Evolutionary conservation across 768 basidiomycete species (phyloP).

Genomic region (Collybia sp.): DNA sequence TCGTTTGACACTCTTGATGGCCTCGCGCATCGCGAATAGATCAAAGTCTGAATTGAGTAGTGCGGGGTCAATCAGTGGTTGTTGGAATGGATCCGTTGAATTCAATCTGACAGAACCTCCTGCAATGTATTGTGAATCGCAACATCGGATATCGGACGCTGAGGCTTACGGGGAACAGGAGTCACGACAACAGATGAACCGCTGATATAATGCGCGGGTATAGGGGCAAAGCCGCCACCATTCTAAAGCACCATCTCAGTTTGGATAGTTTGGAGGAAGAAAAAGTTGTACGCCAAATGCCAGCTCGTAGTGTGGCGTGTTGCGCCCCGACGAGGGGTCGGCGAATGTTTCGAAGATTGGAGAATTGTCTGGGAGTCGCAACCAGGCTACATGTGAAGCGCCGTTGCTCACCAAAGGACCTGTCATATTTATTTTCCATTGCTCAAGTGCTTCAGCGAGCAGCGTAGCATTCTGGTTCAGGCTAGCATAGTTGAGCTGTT

Average conservation of each 20-base stretch:
- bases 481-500: background rate
- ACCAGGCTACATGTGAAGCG: conserved; percentile 17
- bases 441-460: conserved; percentile 5
- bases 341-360: background rate
- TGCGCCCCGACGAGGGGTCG: conserved; percentile 25
- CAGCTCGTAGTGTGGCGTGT: conserved; percentile 24
- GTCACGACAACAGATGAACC: conserved; percentile 8
- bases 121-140: conserved; percentile 14
- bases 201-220: conserved; percentile 10
- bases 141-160: conserved; percentile 14
- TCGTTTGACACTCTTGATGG: conserved; percentile 7
- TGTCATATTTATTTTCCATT: conserved; percentile 16
- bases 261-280: too few relatives aligned
- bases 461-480: conserved; percentile 7
- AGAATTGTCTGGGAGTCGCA: conserved; percentile 18
- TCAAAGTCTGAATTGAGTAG: conserved; percentile 7
- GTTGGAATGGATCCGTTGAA: conserved; percentile 8
- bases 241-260: background rate
- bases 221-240: background rate
- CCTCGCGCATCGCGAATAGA: conserved; percentile 7
- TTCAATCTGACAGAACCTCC: conserved; percentile 24
- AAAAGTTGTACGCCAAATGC: conserved; percentile 10
- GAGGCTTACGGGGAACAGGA: conserved; percentile 14
- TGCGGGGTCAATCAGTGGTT: conserved; percentile 10
- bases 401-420: conserved; percentile 20